phyloP scores from a whole-genome alignment of 1,284 basidiomycete species.

The Puccinia horiana region DNA sequence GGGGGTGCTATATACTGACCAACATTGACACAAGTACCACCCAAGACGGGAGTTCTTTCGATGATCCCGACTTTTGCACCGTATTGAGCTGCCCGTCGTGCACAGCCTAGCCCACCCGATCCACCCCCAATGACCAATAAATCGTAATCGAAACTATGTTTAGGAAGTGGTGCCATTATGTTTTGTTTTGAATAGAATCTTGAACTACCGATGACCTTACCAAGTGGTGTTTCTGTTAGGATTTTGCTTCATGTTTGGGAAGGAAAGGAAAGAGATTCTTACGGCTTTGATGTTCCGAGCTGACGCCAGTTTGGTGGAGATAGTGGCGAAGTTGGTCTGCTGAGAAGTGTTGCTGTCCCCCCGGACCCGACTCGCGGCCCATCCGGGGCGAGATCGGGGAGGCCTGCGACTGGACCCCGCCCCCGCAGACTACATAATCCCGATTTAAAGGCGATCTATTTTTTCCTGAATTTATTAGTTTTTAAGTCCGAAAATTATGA shows the following conservation, averaged over 20 bases:
- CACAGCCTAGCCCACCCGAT: constrained; percentile 71
- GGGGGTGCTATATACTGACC: constrained; percentile 66
- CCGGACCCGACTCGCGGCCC: no score
- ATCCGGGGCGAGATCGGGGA: no score
- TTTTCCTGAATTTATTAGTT: no score
- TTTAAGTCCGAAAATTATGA: no score
- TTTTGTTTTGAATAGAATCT: constrained; percentile 8
- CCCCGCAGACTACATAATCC: no score
- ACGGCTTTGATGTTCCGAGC: neutral
- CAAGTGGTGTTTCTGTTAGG: neutral
- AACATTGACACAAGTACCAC: constrained; percentile 93
- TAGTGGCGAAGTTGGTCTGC: neutral
- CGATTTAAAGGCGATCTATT: no score
- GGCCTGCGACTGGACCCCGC: no score
- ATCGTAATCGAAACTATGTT: constrained; percentile 68
- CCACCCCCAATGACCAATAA: constrained; percentile 80
- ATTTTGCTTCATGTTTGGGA: no score
- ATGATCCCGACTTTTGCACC: constrained; percentile 91
- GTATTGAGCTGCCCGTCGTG: constrained; percentile 74
- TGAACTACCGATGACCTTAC: neutral
- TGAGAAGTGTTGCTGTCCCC: no score
- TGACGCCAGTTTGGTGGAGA: constrained; percentile 3
- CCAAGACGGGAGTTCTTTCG: constrained; percentile 74
- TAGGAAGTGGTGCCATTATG: constrained; percentile 52
- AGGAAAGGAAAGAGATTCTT: neutral